Percentiles rank a stretch among this genome's conserved stretches.
phyloP scores from a whole-genome alignment of 352 stramenopile species.

The Phytophthora lateralis region DNA sequence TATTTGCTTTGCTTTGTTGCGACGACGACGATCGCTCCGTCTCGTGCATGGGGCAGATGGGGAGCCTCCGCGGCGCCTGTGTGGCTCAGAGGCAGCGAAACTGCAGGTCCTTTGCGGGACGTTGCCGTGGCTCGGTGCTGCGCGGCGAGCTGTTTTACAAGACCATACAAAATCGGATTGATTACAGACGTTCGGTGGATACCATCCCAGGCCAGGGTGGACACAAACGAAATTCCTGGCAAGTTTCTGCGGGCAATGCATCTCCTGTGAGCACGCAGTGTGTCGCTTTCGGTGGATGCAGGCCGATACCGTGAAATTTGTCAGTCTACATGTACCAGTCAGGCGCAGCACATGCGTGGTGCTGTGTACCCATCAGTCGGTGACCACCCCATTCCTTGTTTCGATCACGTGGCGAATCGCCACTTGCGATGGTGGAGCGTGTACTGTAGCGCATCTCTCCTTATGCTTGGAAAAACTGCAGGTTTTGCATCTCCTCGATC shows the following conservation, averaged over 20 bases:
- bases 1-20: not conserved
- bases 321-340: not conserved
- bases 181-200: slow-evolving; percentile 10
- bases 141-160: slow-evolving; percentile 22
- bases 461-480: slow-evolving; percentile 13
- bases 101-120: slow-evolving; percentile 26
- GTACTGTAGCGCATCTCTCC: slow-evolving; percentile 5
- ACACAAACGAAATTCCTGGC: slow-evolving; percentile 41
- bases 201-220: slow-evolving; percentile 17
- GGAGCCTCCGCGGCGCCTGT: slow-evolving; percentile 8
- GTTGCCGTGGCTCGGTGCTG: slow-evolving; percentile 9
- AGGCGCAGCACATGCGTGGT: slow-evolving; percentile 6
- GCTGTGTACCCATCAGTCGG: slow-evolving; percentile 17
- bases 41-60: slow-evolving; percentile 24
- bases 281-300: not conserved
- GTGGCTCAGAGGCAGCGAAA: slow-evolving; percentile 22
- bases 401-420: slow-evolving; percentile 23
- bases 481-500: too few species aligned
- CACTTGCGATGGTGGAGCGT: slow-evolving; percentile 11
- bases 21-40: slow-evolving; percentile 6
- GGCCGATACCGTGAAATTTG: not conserved
- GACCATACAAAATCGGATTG: slow-evolving; percentile 17
- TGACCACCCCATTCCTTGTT: not conserved
- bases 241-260: slow-evolving; percentile 2
- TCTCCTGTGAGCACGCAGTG: not conserved